Base-by-base conservation (phyloP, 768 basidiomycete species). In the Dacryopinax primogenitus region DNA sequence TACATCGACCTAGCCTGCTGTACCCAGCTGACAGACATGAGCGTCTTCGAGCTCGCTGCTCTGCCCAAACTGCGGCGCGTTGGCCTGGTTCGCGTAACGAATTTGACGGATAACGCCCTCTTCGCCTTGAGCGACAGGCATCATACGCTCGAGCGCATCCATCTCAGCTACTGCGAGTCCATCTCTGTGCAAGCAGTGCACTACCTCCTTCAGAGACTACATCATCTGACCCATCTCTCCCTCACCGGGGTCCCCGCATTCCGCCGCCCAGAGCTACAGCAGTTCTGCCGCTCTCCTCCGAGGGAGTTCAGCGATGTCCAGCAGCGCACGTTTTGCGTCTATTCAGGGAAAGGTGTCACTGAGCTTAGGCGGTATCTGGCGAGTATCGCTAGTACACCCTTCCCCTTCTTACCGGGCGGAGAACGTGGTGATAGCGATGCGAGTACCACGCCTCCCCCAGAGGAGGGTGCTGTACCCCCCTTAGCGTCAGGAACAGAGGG, bases 1-100 rank as follows among this genome's bases (percentile, higher is more conserved):
- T 99, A 98, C 73, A 86, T 99, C 69, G 96, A 99, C 75, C 86
- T 99, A 67, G 96, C 96, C 3, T 93, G 93, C 76, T 98, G 95
- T 71, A 77, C 83, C 2, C 80, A 84, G 36, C 78, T 99, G 61
- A 95, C 95, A 28, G 95, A 99, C 74, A 85, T 92, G 83, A 90
- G 90, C 63, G 91, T 98, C 9, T 87, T 91, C 70, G 95, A 97
- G 74, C 80, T 99, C 37, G 85, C 94, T 1, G 81, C 81, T 39
- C 78, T 98, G 62, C 88, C 89, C 7, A 95, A 97, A 70, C 83
- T 99, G 66, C 87, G 92, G 35, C 85, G 96, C 1, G 88, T 99
- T 68, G 96, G 96, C 62, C 86, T 99, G 35, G 96, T 98, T 44
- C 85, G 94, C 66, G 93, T 97, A 62, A 84, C 79, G 73, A 91